Evolutionary conservation across 306 rosid species (phyloP), one percentile per base, ranked within the genome.

Genomic region (Lathyrus aphaca): DNA sequence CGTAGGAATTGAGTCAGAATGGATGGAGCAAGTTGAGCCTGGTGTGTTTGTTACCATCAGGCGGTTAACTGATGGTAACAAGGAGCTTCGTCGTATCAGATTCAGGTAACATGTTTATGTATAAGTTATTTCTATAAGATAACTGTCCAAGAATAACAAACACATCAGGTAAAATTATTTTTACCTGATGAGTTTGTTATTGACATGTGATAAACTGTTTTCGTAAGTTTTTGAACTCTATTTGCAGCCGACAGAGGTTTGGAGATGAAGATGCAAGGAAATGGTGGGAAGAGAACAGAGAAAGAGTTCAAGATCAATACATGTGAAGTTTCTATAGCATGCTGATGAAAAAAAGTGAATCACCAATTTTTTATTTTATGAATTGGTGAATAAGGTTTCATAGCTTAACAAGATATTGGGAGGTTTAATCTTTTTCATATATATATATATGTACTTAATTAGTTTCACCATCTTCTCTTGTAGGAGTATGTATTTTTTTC

Each of bases 201-300:
- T 32, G 38, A 1, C 38, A 30, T 30, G 37, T 30, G 8, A 30
- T 30, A 30, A 30, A 29, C 35, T 29, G 5, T 29, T 4, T 29
- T 21, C 2, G 23, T 21, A 21, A 23, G 25, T 35, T 49, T 46
- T 1, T 30, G 1, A 60, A 53, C 60, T 64, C n/a, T 75, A 4
- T 74, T 38, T 16, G 76, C 92, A 95, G 99, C 77, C 97, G 96
- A 0, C 91, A 89, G 76, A 83, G 59, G 74, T 95, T 95, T 51
- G 96, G 92, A 44, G 95, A 91, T 77, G 79, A 79, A 53, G 73
- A 76, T 8, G 99, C 99, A 0, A 89, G 85, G 84, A 68, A 40
- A 7, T 95, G 99, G 99, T 95, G 99, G 99, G 96, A 89, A 17
- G 88, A 81, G 21, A 95, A 95, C 81, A 85, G 85, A 65, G 99